phyloP scores from a whole-genome alignment of 306 rosid genomes.

The Corylus avellana region DNA sequence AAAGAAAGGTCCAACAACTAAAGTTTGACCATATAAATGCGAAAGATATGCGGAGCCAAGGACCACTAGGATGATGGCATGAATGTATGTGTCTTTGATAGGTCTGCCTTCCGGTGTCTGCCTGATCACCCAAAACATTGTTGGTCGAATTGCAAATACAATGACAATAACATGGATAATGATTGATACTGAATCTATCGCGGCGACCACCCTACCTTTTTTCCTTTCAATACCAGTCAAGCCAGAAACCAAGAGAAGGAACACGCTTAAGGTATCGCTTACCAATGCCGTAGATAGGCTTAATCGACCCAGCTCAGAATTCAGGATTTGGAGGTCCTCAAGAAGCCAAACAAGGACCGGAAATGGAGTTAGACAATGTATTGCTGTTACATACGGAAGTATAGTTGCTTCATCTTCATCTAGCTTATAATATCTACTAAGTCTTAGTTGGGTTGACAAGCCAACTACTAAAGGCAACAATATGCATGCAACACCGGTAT shows the following conservation, averaged over 20 bases:
- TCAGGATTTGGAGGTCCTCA: slow-evolving; percentile 42
- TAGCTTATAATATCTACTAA: neutral
- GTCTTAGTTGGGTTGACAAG: neutral
- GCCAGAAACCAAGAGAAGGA: neutral
- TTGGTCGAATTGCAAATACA: slow-evolving; percentile 37
- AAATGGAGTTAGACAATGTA: slow-evolving; percentile 33
- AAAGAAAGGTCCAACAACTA: slow-evolving; percentile 48
- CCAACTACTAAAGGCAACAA: neutral
- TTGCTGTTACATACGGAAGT: neutral
- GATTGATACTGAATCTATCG: neutral
- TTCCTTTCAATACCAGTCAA: accelerated
- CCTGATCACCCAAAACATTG: slow-evolving; percentile 47
- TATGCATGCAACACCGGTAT: slow-evolving; percentile 31
- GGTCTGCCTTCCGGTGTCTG: slow-evolving; percentile 59
- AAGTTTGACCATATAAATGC: slow-evolving; percentile 20
- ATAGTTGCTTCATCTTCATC: slow-evolving; percentile 4
- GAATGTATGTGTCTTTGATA: slow-evolving; percentile 35
- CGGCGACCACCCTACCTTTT: neutral
- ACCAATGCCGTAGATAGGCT: slow-evolving; percentile 54
- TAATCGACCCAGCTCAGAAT: slow-evolving; percentile 54
- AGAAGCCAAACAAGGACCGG: slow-evolving; percentile 37
- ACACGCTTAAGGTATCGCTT: slow-evolving; percentile 23
- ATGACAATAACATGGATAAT: neutral
- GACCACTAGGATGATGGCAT: slow-evolving; percentile 25
- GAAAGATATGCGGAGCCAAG: slow-evolving; percentile 31